Base-by-base conservation (phyloP, 2,329 filamentous ascomycete genomes). In the Aureobasidium sp. region DNA sequence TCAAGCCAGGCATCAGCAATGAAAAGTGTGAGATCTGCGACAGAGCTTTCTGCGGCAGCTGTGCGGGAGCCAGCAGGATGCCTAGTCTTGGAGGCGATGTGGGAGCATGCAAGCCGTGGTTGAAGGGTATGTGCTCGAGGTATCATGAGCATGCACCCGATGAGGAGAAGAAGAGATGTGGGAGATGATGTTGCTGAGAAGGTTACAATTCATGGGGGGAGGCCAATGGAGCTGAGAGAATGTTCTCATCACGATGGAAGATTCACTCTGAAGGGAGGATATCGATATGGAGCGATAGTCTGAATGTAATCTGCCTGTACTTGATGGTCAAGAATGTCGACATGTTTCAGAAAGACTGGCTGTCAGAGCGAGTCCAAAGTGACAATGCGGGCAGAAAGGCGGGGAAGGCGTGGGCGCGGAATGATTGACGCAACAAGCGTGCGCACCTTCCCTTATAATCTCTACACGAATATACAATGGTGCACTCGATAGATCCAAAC, bases 11-110 rank as follows among this genome's bases (percentile, higher is more conserved):
- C 0, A 57, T 64, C n/a, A 67, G 62, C 14, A 68, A 56, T 25
- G 63, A 67, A 49, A 63, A 63, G 57, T 77, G 74, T 58, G 64
- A 65, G 19, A 63, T 63, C n/a, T 74, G 72, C 56, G 64, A 65
- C 42, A 61, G 65, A 54, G 68, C 64, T 30, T 74, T 73, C 57
- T 75, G 72, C 60, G 61, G 58, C 12, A 52, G 41, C 16, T 75
- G 73, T 64, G 64, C 71, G 6, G 58, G 63, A 55, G 59, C 58
- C 34, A 44, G 57, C 54, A 45, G 56, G 40, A 51, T 59, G 47
- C 42, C 59, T 56, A 60, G 59, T 44, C 42, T 60, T 58, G 59
- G 57, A 56, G 40, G 65, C 55, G 64, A 69, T 62, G 54, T 62
- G n/a, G 62, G 63, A 42, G 63, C 63, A 25, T 70, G 68, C 61